These are phyloP conservation scores for Litchi chinensis DNA, from an alignment of 345 rosid genomes.

Conservation along the genomic window DNA sequence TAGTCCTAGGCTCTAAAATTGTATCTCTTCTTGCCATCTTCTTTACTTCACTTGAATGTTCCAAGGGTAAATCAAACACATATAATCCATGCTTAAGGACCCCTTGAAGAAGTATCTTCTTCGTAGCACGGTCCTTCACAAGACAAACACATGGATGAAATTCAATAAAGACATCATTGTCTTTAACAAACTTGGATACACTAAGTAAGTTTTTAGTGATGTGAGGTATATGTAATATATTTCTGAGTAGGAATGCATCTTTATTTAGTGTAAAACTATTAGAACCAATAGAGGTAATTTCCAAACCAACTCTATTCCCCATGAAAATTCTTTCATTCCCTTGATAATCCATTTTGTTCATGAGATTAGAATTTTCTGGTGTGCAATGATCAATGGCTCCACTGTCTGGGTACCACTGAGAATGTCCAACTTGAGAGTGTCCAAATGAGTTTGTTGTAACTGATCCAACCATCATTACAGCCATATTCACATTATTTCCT, in stretches of 20 bases:
- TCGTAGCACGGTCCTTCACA: not conserved
- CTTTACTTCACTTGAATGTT: no score
- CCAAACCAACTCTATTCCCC: no score
- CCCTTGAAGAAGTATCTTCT: not conserved
- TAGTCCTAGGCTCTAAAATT: no score
- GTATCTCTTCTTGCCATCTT: no score
- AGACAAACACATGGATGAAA: not conserved
- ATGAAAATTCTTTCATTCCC: no score
- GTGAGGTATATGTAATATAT: slow-evolving; percentile 10
- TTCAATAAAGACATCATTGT: not conserved
- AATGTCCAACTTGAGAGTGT: no score
- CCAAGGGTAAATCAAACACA: not conserved
- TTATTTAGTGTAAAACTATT: no score
- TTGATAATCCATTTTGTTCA: no score
- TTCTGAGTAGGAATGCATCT: not conserved
- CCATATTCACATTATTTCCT: no score
- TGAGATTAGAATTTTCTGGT: not conserved
- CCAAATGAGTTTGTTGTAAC: no score
- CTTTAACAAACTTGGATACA: not conserved
- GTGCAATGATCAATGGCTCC: not conserved
- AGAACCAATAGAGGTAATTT: no score
- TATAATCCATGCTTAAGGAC: not conserved
- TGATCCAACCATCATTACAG: no score
- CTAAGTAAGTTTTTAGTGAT: not conserved
- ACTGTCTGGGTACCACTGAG: not conserved